Conservation (phyloP, 768 basidiomycete genomes). For the Pulveroboletus frians region DNA sequence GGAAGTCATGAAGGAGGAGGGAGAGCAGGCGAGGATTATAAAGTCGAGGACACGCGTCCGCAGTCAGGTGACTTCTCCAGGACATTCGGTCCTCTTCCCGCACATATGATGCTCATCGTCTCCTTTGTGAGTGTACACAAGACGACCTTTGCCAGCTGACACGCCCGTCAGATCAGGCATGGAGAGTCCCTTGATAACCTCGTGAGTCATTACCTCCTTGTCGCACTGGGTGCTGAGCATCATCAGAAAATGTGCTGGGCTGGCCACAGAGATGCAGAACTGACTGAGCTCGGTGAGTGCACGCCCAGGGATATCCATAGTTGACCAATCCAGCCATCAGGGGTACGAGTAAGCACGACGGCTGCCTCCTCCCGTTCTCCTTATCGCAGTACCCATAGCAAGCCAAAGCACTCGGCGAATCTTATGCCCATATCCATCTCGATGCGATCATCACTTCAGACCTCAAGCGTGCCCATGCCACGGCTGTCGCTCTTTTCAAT, state of each 20-base stretch:
- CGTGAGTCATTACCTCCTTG: slow-evolving; percentile 37
- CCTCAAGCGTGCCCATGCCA: slow-evolving; percentile 58
- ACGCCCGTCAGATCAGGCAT: slow-evolving; percentile 53
- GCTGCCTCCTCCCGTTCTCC: not conserved
- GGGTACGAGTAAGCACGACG: slow-evolving; percentile 44
- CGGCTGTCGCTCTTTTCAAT: slow-evolving; percentile 51
- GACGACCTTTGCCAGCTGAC: not conserved
- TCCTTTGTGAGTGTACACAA: slow-evolving; percentile 20
- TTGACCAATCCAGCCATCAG: slow-evolving; percentile 29
- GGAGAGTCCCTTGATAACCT: slow-evolving; percentile 75
- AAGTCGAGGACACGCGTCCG: slow-evolving; percentile 26
- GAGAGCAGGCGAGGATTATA: slow-evolving; percentile 12
- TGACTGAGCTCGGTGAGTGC: slow-evolving; percentile 66
- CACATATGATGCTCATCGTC: slow-evolving; percentile 17
- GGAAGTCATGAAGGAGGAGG: slow-evolving; percentile 1
- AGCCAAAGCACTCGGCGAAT: slow-evolving; percentile 56
- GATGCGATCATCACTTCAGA: slow-evolving; percentile 61
- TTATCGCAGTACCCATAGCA: slow-evolving; percentile 38
- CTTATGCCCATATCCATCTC: slow-evolving; percentile 45
- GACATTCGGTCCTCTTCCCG: not conserved
- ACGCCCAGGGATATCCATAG: not conserved
- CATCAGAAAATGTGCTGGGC: slow-evolving; percentile 55
- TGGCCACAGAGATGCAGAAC: slow-evolving; percentile 67
- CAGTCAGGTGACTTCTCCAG: not conserved
- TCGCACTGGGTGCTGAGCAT: not conserved